Evolutionary conservation across 1,284 basidiomycete genomes (phyloP), one percentile per base, ranked within the genome.

Genomic region (Rhodotorula sp.): DNA sequence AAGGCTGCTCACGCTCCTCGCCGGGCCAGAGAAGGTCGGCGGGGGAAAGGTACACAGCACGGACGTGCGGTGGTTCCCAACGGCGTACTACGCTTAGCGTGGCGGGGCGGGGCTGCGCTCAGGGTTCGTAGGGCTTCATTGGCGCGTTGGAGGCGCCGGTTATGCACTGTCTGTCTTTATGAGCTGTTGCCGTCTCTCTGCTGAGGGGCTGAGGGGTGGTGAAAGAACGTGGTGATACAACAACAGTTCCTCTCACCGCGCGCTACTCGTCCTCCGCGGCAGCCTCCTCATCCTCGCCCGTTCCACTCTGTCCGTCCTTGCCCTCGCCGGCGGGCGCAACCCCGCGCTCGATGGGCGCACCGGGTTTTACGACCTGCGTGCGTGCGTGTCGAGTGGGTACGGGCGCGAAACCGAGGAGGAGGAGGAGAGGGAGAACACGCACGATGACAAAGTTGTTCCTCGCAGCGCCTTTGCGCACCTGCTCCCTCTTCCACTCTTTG

Each of bases 401-500:
- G 5, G 12, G 5, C 50, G 27, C 27, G 50, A 48, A 25, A 5
- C 3, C 3, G 22, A 48, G 46, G 25, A 25, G 46, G 46, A 9
- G 46, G 22, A 25, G 50, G 25, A 10, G 25, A 27, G 7, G 50
- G 27, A 5, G 22, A 3, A 64, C 64, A 44, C 71, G 62, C n/a
- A 72, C 72, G 50, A 82, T 80, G 53, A 79, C 80, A 71, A 83
- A 83, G 71, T 83, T 83, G 73, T 83, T 83, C 62, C 79, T 72
- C n/a, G 76, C 68, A n/a, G 76, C 74, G 17, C 82, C 82, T 0
- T 66, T 64, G 34, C 79, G 62, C 44, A 82, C 69, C 55, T 82
- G 78, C 54, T 79, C 77, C 68, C 81, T 79, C 55, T 80, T 80
- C 76, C 79, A 83, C 15, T 71, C 74, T 32, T 74, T 79, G 60